Evolutionary conservation across 345 rosid species (phyloP).

Genomic region (Eucalyptus brandiana): DNA sequence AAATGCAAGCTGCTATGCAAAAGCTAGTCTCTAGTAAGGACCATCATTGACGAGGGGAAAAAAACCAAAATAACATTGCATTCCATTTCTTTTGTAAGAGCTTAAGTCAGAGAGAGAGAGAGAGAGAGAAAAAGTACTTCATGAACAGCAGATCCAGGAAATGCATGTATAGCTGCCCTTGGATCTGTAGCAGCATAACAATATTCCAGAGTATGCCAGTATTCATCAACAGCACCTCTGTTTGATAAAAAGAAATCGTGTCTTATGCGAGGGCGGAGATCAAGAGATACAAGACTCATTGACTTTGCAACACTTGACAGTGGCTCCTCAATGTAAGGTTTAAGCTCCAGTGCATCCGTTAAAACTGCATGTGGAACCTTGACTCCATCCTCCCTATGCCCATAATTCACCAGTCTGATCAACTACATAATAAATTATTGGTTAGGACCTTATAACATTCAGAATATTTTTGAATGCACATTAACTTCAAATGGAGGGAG

Average conservation of each 20-base stretch:
- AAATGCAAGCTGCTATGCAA: not conserved
- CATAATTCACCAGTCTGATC: conserved; percentile 57
- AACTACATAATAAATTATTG: conserved; percentile 33
- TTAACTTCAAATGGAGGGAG: not conserved
- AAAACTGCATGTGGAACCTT: conserved; percentile 42
- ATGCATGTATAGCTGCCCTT: conserved; percentile 72
- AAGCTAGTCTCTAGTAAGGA: not conserved
- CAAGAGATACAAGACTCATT: conserved; percentile 33
- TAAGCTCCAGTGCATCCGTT: conserved; percentile 77
- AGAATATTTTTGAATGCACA: not conserved
- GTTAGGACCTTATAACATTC: not conserved
- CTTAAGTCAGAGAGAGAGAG: not conserved
- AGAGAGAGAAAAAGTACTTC: conserved; percentile 10
- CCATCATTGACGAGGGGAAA: not conserved
- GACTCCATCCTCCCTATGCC: conserved; percentile 28
- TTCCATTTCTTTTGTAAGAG: not conserved
- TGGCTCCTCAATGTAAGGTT: conserved; percentile 91
- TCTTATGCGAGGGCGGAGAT: conserved; percentile 86
- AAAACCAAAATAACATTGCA: not conserved
- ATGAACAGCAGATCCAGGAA: conserved; percentile 89
- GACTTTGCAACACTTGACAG: conserved; percentile 33
- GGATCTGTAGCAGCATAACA: conserved; percentile 92
- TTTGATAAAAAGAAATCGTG: conserved; percentile 78
- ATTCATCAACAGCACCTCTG: conserved; percentile 76
- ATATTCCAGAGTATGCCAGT: conserved; percentile 90